Evolutionary conservation across 2,329 filamentous ascomycete species (phyloP).

Genomic region (Fusarium ambrosium): DNA sequence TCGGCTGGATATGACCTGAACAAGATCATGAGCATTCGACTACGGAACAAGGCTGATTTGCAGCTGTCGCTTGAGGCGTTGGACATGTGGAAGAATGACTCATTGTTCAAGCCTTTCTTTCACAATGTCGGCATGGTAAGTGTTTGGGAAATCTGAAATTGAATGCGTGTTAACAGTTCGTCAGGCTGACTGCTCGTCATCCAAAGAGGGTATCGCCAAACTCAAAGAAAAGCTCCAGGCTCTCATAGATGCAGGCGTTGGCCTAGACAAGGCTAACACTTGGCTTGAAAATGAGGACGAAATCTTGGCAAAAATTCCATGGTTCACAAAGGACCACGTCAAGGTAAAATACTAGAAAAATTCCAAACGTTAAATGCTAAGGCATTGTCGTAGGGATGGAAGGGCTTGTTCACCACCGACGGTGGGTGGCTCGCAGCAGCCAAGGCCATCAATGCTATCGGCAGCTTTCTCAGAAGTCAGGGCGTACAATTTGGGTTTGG

Average conservation of each 20-base stretch:
- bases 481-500: conserved; percentile 18
- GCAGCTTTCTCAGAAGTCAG: conserved; percentile 4
- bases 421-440: conserved; percentile 20
- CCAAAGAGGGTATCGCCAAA: conserved; percentile 1
- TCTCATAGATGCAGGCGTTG: neutral
- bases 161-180: neutral
- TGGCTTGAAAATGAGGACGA: conserved; percentile 12
- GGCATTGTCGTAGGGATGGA: conserved; percentile 9
- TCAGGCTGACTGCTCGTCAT: conserved; percentile 13
- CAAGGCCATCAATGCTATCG: conserved; percentile 17
- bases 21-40: conserved; percentile 20
- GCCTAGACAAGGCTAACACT: conserved; percentile 4
- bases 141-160: neutral
- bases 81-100: conserved; percentile 16
- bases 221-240: neutral
- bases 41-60: conserved; percentile 8
- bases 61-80: conserved; percentile 12
- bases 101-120: conserved; percentile 15
- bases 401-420: neutral
- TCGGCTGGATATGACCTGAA: conserved; percentile 11
- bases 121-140: conserved; percentile 20
- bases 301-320: conserved; percentile 5
- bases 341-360: neutral
- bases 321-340: conserved; percentile 12
- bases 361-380: neutral